phyloP scores from a whole-genome alignment of 306 rosid species.

The Cyamopsis tetragonoloba region DNA sequence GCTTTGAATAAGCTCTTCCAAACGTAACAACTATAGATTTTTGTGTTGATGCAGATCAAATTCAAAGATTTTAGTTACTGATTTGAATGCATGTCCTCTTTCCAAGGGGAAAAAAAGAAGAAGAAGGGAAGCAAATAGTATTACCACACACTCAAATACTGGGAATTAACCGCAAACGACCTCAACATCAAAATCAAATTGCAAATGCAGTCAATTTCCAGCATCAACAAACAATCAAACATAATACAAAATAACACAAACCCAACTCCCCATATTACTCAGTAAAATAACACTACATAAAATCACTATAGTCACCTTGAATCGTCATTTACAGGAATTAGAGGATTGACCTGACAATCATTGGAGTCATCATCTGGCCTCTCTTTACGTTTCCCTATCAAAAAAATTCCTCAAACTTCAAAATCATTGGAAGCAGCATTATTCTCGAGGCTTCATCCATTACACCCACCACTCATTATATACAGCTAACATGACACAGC shows the following conservation, averaged over 20 bases:
- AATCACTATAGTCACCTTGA: constrained; percentile 49
- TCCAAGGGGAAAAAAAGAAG: background rate
- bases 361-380: constrained; percentile 44
- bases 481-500: background rate
- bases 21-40: no score
- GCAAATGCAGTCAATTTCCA: constrained; percentile 7
- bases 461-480: background rate
- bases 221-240: background rate
- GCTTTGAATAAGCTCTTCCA: no score
- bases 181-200: background rate
- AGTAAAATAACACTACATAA: no score
- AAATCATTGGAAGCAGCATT: background rate
- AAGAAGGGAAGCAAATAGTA: background rate
- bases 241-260: background rate
- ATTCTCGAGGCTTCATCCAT: background rate
- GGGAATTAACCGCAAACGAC: background rate
- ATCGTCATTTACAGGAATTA: constrained; percentile 68
- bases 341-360: constrained; percentile 53
- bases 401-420: background rate
- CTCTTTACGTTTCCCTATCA: constrained; percentile 79
- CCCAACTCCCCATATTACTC: no score
- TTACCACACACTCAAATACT: background rate
- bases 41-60: background rate
- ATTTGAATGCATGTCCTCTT: background rate
- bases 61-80: background rate